Evolutionary conservation across 2,329 filamentous ascomycete genomes (phyloP), one percentile per base, ranked within the genome.

Genomic region (Neodidymelliopsis sp.): DNA sequence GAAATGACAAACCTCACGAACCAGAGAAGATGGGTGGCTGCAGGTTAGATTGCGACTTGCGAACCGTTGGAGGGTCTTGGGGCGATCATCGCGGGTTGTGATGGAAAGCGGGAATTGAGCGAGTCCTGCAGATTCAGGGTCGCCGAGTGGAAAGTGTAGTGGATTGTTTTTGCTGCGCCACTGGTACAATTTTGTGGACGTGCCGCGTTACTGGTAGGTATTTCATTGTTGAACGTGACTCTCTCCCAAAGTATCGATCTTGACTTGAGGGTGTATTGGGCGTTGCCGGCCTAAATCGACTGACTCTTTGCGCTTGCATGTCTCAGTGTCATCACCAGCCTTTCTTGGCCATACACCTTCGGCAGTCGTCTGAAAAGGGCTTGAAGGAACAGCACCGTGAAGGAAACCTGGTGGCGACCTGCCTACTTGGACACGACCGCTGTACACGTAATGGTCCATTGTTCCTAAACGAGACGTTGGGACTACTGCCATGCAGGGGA

Each of bases 21-120:
- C n/a, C n/a, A n/a, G n/a, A n/a, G n/a, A n/a, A n/a, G n/a, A n/a
- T n/a, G n/a, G n/a, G n/a, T n/a, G n/a, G n/a, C n/a, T n/a, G n/a
- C 2, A 5, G 13, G 22, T 31, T 22, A 50, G 29, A 50, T 50
- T 41, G 40, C 36, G 35, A 41, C 4, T 8, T 24, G 35, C 35
- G 22, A 45, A 50, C 47, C 47, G 47, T 50, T 24, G 20, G 37
- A 50, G 47, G 47, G 47, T 50, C 47, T 41, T 27, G 18, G 10
- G 36, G 41, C 33, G 24, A 34, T 22, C 18, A 12, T 18, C 19
- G 33, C 33, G 20, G 33, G 15, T n/a, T 2, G n/a, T 13, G 28
- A 40, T 44, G 35, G 45, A 40, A 35, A 40, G 40, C 24, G 40
- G 39, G 35, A n/a, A 50, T 40, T n/a, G 4, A 22, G 25, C 34